These are phyloP conservation scores for Globisporangium megalacanthum DNA, from an alignment of 352 stramenopile species.

Conservation along the genomic window DNA sequence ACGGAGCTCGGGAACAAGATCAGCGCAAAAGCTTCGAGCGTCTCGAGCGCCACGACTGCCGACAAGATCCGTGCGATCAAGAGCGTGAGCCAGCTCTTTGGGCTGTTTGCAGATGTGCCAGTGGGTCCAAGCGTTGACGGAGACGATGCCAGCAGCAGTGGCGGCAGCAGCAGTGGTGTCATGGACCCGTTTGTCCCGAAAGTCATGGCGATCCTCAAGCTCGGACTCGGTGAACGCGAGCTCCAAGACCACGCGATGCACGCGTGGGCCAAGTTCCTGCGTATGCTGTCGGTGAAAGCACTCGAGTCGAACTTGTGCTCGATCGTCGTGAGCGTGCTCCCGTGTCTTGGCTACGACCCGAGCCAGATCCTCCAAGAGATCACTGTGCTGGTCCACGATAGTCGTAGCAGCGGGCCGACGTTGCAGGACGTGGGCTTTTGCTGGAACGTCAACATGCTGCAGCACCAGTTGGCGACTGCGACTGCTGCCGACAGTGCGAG, in stretches of 20 bases:
- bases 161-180: constrained; percentile 19
- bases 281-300: constrained; percentile 72
- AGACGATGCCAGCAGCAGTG: constrained; percentile 19
- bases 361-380: constrained; percentile 23
- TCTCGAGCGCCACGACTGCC: constrained; percentile 15
- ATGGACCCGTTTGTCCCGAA: constrained; percentile 85
- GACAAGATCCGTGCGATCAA: constrained; percentile 62
- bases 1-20: constrained; percentile 71
- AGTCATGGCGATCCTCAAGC: constrained; percentile 87
- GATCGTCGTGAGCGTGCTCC: constrained; percentile 83
- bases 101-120: constrained; percentile 38
- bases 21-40: constrained; percentile 23
- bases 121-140: constrained; percentile 8
- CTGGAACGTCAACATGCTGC: constrained; percentile 44
- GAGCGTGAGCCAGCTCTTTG: constrained; percentile 68
- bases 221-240: constrained; percentile 48
- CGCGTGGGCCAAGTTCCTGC: constrained; percentile 76
- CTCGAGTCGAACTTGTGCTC: constrained; percentile 81
- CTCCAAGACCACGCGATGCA: constrained; percentile 59
- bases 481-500: constrained; percentile 2
- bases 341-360: constrained; percentile 54
- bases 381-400: not conserved
- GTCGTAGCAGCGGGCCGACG: not conserved
- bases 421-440: constrained; percentile 10
- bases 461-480: not conserved